phyloP scores from a whole-genome alignment of 441 rosid genomes.

The Populus hybrid region DNA sequence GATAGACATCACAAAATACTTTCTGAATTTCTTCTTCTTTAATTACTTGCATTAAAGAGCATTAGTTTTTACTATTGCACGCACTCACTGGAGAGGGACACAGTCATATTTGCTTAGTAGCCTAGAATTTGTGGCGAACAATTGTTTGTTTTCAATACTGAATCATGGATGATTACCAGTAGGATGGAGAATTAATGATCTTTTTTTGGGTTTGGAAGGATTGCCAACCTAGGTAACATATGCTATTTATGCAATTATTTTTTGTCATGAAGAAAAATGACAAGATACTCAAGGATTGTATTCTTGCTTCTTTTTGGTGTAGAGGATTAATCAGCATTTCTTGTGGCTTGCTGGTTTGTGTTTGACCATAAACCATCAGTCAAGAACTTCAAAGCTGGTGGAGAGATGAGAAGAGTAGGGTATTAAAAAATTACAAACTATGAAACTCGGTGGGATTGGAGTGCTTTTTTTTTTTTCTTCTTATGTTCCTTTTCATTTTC shows the following conservation, averaged over 20 bases:
- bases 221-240: not conserved
- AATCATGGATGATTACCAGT: not conserved
- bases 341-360: not conserved
- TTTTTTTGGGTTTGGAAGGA: not conserved
- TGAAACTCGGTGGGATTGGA: not conserved
- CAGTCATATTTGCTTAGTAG: not conserved
- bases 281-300: not conserved
- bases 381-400: not conserved
- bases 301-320: not conserved
- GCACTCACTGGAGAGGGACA: not conserved
- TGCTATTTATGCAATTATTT: not conserved
- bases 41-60: not conserved
- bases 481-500: not conserved
- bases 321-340: not conserved
- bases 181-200: not conserved
- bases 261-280: not conserved
- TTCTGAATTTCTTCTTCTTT: not conserved
- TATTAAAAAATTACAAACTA: not conserved
- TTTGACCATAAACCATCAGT: not conserved
- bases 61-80: not conserved
- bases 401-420: not conserved
- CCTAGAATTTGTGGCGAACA: not conserved
- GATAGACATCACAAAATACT: not conserved
- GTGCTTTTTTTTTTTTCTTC: not conserved
- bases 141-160: not conserved